Evolutionary conservation across 331 rosid genomes (phyloP).

Genomic region (Saraca asoca): DNA sequence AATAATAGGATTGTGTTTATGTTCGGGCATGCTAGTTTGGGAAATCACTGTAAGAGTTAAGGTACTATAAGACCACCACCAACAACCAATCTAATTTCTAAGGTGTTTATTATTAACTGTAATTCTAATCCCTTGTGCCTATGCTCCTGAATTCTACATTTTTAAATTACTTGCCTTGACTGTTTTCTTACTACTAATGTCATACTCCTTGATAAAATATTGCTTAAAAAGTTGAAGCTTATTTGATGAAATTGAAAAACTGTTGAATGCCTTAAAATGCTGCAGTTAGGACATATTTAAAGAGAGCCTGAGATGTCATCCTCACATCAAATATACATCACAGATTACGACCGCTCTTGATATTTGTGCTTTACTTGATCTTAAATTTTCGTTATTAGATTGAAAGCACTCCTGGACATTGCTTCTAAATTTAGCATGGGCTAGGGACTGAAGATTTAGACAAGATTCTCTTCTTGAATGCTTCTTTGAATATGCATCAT

Average conservation of each 20-base stretch:
- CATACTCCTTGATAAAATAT: too few relatives aligned
- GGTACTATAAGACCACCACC: not conserved
- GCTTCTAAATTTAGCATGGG: conserved; percentile 5
- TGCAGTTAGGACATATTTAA: not conserved
- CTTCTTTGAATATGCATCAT: conserved; percentile 6
- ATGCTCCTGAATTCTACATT: conserved; percentile 16
- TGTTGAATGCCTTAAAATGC: conserved; percentile 7
- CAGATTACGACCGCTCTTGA: too few relatives aligned
- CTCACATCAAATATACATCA: not conserved
- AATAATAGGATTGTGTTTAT: conserved; percentile 5
- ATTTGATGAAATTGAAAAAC: not conserved
- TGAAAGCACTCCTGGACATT: conserved; percentile 12
- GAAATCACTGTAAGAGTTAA: not conserved
- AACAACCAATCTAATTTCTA: not conserved
- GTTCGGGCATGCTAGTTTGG: conserved; percentile 3
- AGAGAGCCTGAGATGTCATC: not conserved
- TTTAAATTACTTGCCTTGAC: not conserved
- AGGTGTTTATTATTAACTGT: not conserved
- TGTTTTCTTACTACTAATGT: not conserved
- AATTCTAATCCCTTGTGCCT: conserved; percentile 18
- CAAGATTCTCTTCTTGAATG: conserved; percentile 12
- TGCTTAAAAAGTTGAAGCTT: too few relatives aligned
- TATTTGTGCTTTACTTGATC: not conserved
- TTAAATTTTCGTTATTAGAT: conserved; percentile 5
- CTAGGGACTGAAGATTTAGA: conserved; percentile 1